Evolutionary conservation across 1,284 basidiomycete species (phyloP), one percentile per base, ranked within the genome.

Genomic region (Malassezia slooffiae): DNA sequence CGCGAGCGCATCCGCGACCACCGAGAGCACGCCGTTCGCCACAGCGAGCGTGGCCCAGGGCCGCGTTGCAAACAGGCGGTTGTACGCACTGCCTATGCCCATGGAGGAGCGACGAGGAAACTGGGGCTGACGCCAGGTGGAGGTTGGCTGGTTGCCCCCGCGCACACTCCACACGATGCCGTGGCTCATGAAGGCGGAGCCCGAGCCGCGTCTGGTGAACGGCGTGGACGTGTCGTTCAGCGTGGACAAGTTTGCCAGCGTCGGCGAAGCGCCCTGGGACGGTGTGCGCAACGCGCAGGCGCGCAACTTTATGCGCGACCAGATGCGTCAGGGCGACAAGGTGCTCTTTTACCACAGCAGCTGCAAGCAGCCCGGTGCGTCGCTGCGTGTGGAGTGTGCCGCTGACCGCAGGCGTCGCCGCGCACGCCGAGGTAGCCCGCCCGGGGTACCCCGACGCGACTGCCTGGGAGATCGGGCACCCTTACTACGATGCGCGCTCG

Each of bases 211-310:
- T 9, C 13, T 58, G 10, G 65, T 64, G 23, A 50, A 50, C 9
- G 63, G 65, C 7, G 37, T 51, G 8, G 63, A 68, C 34, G 59
- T 68, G 3, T 47, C 61, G 8, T 67, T 66, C 37, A 59, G 58
- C 34, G 46, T 62, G 23, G 58, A 64, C 43, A 43, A 49, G 20
- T 50, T 67, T 24, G 41, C 47, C 11, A 38, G 45, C 11, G 42
- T 43, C 23, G 34, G 47, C 34, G 79, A 76, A 7, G 87, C 87
- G 1, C 75, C 81, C 15, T 93, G 89, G 89, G 89, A 93, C 62
- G 89, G 89, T 42, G 82, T 89, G 16, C 60, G 90, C 31, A 93
- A 87, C 65, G 84, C 85, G 55, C 83, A 91, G 71, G 91, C 90
- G 1, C 79, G 84, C 60, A 89, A 88, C 58, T 74, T 89, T 48